These are phyloP conservation scores for Iris macrosiphon DNA, from an alignment of 106 monocot species.

Conservation along the genomic window DNA sequence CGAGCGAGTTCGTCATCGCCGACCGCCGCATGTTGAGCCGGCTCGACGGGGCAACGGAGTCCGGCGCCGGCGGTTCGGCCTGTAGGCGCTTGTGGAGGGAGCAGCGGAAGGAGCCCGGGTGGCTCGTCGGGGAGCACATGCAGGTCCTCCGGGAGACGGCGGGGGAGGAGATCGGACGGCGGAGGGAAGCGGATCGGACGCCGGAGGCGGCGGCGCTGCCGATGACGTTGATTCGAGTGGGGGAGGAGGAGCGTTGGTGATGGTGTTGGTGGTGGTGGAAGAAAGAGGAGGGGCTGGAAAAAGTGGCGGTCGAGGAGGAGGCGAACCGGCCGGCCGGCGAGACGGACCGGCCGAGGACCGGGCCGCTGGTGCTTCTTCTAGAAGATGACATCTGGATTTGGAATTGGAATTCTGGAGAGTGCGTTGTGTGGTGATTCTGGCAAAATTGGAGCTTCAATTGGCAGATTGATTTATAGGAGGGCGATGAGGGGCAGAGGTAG, in stretches of 20 bases:
- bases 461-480: slow-evolving; percentile 21
- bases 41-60: slow-evolving; percentile 15
- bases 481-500: too few relatives aligned
- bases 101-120: slow-evolving; percentile 61
- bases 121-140: slow-evolving; percentile 64
- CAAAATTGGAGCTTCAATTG: slow-evolving; percentile 20
- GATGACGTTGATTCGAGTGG: slow-evolving; percentile 36
- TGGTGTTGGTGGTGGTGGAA: too few relatives aligned
- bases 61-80: slow-evolving; percentile 21
- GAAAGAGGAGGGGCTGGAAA: slow-evolving; percentile 7
- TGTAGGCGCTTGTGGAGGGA: slow-evolving; percentile 43
- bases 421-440: too few relatives aligned
- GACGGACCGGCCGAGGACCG: slow-evolving; percentile 8
- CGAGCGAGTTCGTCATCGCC: slow-evolving; percentile 57
- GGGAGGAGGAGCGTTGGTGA: slow-evolving; percentile 26
- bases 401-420: background rate
- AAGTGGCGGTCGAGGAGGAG: background rate
- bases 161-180: slow-evolving; percentile 7
- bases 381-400: slow-evolving; percentile 8
- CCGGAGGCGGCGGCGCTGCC: slow-evolving; percentile 15
- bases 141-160: slow-evolving; percentile 39
- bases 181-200: slow-evolving; percentile 10
- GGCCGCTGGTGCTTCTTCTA: slow-evolving; percentile 18
- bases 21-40: slow-evolving; percentile 34
- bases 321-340: slow-evolving; percentile 10